Evolutionary conservation across 768 basidiomycete species (phyloP).

Genomic region (Clitopilus hobsonii): DNA sequence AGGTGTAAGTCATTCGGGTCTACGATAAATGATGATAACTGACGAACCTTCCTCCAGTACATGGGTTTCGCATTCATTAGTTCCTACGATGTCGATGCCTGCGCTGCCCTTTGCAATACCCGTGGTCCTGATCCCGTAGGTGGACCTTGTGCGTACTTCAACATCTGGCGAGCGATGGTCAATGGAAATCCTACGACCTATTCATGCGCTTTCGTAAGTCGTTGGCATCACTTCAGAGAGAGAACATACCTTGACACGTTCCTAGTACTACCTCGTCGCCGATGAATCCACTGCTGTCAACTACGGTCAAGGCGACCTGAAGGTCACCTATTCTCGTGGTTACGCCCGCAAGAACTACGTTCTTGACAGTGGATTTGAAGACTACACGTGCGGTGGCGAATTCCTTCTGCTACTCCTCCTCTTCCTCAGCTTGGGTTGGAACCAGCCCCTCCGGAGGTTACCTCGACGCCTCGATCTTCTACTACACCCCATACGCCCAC

Average conservation of each 20-base stretch:
- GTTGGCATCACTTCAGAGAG: not conserved
- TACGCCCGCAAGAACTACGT: slow-evolving; percentile 33
- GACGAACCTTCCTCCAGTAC: slow-evolving; percentile 24
- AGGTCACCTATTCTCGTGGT: slow-evolving; percentile 41
- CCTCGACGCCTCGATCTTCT: slow-evolving; percentile 40
- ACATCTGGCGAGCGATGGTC: slow-evolving; percentile 46
- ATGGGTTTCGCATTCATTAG: slow-evolving; percentile 46
- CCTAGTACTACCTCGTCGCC: slow-evolving; percentile 36
- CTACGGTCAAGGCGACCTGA: slow-evolving; percentile 35
- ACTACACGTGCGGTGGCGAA: slow-evolving; percentile 26
- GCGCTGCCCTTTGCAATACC: slow-evolving; percentile 35
- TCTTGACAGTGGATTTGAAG: slow-evolving; percentile 37
- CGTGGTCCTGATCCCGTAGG: slow-evolving; percentile 36
- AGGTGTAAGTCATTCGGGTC: slow-evolving; percentile 10
- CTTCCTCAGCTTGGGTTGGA: slow-evolving; percentile 35
- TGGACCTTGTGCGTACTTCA: slow-evolving; percentile 43
- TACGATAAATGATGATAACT: not conserved
- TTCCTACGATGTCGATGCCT: slow-evolving; percentile 39
- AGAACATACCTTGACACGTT: not conserved
- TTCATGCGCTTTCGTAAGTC: slow-evolving; percentile 41
- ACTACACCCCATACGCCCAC: slow-evolving; percentile 35
- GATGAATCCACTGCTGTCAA: slow-evolving; percentile 41
- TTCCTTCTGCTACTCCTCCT: slow-evolving; percentile 35
- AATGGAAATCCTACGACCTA: slow-evolving; percentile 38
- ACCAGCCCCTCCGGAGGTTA: slow-evolving; percentile 28